Base-by-base conservation (phyloP, 148 eudicot genomes). In the Chenopodium berlandieri region DNA sequence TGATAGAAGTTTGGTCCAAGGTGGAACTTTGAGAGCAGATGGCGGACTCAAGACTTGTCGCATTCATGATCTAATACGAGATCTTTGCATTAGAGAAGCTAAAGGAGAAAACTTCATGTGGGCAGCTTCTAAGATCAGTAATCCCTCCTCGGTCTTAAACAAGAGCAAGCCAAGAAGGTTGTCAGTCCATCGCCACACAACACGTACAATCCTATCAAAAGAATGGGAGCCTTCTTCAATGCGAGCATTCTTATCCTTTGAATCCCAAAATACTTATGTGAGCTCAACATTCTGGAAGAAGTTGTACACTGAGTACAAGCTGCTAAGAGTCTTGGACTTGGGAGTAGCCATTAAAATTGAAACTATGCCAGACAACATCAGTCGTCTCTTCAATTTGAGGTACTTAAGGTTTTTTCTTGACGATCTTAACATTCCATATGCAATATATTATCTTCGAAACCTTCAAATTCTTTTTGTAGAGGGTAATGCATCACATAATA, bases 1-100 rank as follows among this genome's bases (percentile, higher is more conserved):
- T 10, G 80, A 82, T 32, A 81, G 84, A 30, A 82, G 80, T 44
- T 77, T 82, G 72, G 76, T 82, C 20, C 84, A 82, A 82, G 84
- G 16, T 4, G 84, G 80, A 25, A 82, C 9, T 25, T 54, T n/a
- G 25, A 82, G 84, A 76, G 46, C 37, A 1, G 77, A 82, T 82
- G 84, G 77, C 20, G 84, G 84, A 9, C 4, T 82, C 9, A 82
- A 82, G 79, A 82, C 80, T 4, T 77, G 84, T 56, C 75, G 84
- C 0, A 71, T 82, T 25, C 84, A 82, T 11, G 84, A 82, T 72
- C 69, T 82, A 3, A 46, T 76, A 16, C 56, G 80, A 23, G 71
- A 76, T 23, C 75, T 78, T 40, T 78, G 85, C 66, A 83, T 83
- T 22, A 30, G 64, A 63, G 78, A 83, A 48, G 73, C 78, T 0